These are phyloP conservation scores for Drechmeria coniospora DNA, from an alignment of 2,329 filamentous ascomycete species.

Conservation along the genomic window DNA sequence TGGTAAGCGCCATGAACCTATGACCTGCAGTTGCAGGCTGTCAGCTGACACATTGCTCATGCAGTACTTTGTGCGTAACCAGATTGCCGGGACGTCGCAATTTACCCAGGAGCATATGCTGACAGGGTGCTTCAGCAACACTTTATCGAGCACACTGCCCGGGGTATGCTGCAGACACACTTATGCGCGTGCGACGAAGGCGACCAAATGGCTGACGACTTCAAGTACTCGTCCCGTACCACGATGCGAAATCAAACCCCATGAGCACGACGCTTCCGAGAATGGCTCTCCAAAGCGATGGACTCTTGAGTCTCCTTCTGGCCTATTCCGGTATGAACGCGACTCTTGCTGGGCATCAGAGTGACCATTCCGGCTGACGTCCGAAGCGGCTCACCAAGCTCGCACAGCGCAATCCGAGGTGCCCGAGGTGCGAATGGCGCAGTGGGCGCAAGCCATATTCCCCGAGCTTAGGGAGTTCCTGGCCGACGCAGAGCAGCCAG, in stretches of 20 bases:
- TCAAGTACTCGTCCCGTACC: conserved; percentile 31
- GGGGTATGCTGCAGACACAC: conserved; percentile 43
- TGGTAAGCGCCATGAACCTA: conserved; percentile 22
- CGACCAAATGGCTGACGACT: conserved; percentile 25
- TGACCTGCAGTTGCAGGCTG: not conserved
- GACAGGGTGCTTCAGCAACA: conserved; percentile 25
- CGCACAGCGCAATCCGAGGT: conserved; percentile 58
- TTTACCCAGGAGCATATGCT: too few species aligned
- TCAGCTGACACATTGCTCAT: conserved; percentile 8
- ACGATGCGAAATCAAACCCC: conserved; percentile 36
- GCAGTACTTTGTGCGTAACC: conserved; percentile 31
- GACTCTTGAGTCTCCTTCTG: conserved; percentile 61
- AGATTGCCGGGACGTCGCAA: too few species aligned
- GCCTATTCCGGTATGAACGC: conserved; percentile 48
- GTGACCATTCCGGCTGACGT: not conserved
- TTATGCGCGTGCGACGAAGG: too few species aligned
- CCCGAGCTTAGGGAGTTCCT: conserved; percentile 55
- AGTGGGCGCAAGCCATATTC: conserved; percentile 68
- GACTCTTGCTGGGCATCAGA: not conserved
- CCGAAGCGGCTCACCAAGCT: conserved; percentile 57
- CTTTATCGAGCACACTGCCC: conserved; percentile 67
- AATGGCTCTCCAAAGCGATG: conserved; percentile 53
- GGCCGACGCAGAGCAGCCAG: conserved; percentile 41
- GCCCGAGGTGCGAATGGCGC: conserved; percentile 61
- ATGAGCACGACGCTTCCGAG: conserved; percentile 33